Base-by-base conservation (phyloP, 306 rosid species). In the Vigna hirtella region DNA sequence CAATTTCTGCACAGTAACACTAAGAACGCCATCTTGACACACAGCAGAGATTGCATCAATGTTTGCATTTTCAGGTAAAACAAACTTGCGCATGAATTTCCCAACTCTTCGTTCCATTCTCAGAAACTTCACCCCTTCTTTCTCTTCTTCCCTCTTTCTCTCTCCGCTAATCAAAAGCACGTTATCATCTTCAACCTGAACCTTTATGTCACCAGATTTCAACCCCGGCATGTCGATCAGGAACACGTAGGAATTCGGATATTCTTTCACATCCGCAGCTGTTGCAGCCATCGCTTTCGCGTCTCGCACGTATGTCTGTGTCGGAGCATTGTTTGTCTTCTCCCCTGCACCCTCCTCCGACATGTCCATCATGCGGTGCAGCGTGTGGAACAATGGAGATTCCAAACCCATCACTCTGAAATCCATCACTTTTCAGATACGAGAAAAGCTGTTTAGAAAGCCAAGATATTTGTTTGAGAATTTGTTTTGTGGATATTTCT, bases 201-300 rank as follows among this genome's bases (percentile, higher is more conserved):
- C 67, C 24, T 62, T 62, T 14, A 62, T 32, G 12, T 62, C 67
- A 5, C 67, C 67, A 15, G 22, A 62, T 30, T 62, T 62, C 67
- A 62, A 15, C 1, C 67, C 67, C 13, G 67, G 67, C 67, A 62
- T 62, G 24, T 62, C 67, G 13, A 62, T 7, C 22, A 2, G 22
- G 22, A 62, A 62, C 12, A 32, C 67, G 7, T 62, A 62, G 0
- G 45, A 62, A 0, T 62, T 32, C 0, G 45, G 43, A 32, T 6
- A 62, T 10, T 62, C 67, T 12, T 62, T 62, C 11, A 62, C 45
- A 32, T 30, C 67, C 45, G 67, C 67, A 3, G 67, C 24, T 32
- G 67, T 62, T 7, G 45, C 20, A 15, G 67, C 67, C 45, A 62
- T 7, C 0, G 67, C 67, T 7, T 32, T 62, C 13, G 67, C 67